Conservation (phyloP, 164 flowering plant genomes). For the Aristolochia fimbriata region DNA sequence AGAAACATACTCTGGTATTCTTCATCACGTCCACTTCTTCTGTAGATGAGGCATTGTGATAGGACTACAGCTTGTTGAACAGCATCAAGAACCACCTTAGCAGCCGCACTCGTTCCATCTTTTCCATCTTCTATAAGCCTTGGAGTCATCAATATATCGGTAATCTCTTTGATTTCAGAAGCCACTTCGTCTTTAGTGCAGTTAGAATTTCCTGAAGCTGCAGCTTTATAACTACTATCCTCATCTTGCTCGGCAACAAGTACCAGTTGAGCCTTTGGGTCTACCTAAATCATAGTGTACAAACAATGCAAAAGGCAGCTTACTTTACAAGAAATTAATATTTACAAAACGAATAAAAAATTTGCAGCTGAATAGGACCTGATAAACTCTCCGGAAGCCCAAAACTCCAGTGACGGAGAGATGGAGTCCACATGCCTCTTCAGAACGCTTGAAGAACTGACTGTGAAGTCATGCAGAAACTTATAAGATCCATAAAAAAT, state of each 20-base stretch:
- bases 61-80: slow-evolving; percentile 69
- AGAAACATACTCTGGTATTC: slow-evolving; percentile 60
- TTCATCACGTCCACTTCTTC: slow-evolving; percentile 49
- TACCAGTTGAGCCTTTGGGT: slow-evolving; percentile 72
- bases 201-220: slow-evolving; percentile 7
- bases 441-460: slow-evolving; percentile 49
- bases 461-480: slow-evolving; percentile 20
- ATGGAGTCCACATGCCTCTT: slow-evolving; percentile 47
- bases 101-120: slow-evolving; percentile 14
- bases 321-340: neutral
- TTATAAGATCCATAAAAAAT: neutral
- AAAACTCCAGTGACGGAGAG: slow-evolving; percentile 72
- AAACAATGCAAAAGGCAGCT: neutral
- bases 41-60: slow-evolving; percentile 64
- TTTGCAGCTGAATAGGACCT: slow-evolving; percentile 28
- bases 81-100: slow-evolving; percentile 22
- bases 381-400: slow-evolving; percentile 79
- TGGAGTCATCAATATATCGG: slow-evolving; percentile 62
- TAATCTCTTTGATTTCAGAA: slow-evolving; percentile 11
- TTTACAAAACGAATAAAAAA: too few relatives aligned
- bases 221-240: too few relatives aligned
- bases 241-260: slow-evolving; percentile 34
- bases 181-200: slow-evolving; percentile 11
- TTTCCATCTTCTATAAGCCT: slow-evolving; percentile 35
- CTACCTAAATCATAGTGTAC: slow-evolving; percentile 32